Conservation (phyloP, 192 early-diverging fungal species). For the Coemansia sp. region DNA sequence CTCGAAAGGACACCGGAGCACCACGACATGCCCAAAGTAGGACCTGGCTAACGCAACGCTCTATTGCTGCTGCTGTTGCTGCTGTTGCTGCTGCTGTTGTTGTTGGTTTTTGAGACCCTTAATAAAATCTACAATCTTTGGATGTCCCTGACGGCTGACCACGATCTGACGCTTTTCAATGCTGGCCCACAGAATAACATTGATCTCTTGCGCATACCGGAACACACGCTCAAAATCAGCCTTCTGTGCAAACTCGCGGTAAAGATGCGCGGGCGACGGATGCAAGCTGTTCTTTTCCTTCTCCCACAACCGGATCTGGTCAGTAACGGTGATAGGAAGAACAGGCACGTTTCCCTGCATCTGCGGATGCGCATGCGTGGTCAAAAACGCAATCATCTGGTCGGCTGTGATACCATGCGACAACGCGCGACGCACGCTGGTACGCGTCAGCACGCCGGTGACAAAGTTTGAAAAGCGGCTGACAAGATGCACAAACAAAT, state of each 20-base stretch:
- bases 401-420: conserved; percentile 89
- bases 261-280: conserved; percentile 64
- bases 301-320: conserved; percentile 97
- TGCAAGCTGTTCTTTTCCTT: conserved; percentile 84
- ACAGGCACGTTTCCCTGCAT: conserved; percentile 82
- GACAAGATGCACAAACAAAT: conserved; percentile 83
- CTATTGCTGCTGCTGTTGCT: background rate
- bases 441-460: conserved; percentile 81
- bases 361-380: conserved; percentile 88
- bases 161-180: conserved; percentile 69
- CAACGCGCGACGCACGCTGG: conserved; percentile 82
- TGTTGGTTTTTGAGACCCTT: conserved; percentile 14
- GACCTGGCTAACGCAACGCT: conserved; percentile 22
- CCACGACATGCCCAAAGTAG: conserved; percentile 64
- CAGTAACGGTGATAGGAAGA: conserved; percentile 87
- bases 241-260: conserved; percentile 72
- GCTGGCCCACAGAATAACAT: conserved; percentile 78
- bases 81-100: background rate
- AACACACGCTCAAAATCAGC: conserved; percentile 75
- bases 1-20: conserved; percentile 63
- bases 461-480: conserved; percentile 92
- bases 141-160: conserved; percentile 75
- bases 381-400: conserved; percentile 92
- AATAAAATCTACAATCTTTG: conserved; percentile 61
- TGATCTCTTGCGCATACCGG: conserved; percentile 75